Percentiles rank a stretch among this genome's conserved stretches.
Evolutionary conservation across 345 rosid genomes (phyloP).

Genomic region (Eutrema heterophyllum): DNA sequence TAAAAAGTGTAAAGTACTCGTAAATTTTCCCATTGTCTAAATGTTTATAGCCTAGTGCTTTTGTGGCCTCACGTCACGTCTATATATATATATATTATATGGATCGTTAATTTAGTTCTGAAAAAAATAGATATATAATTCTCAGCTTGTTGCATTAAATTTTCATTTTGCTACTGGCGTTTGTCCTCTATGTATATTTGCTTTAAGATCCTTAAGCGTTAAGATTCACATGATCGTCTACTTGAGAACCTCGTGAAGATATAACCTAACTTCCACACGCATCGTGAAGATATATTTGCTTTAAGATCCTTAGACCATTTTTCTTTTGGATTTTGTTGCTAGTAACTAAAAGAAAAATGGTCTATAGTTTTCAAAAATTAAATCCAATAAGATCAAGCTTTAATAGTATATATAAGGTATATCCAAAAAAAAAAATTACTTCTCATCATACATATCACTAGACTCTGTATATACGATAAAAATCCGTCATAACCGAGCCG

Average conservation of each 20-base stretch:
- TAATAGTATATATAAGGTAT: neutral
- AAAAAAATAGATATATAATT: neutral
- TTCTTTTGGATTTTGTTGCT: no score
- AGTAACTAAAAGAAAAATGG: neutral
- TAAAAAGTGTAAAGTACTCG: neutral
- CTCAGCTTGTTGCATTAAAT: neutral
- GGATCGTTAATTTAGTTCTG: neutral
- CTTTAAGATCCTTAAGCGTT: neutral
- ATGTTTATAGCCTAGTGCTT: neutral
- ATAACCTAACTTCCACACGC: constrained; percentile 20
- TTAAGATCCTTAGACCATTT: no score
- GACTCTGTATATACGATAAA: neutral
- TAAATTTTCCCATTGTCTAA: neutral
- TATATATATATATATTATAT: neutral
- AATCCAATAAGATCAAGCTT: neutral
- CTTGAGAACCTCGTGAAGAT: constrained; percentile 27
- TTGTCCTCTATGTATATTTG: neutral
- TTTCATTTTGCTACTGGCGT: neutral
- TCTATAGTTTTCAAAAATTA: neutral
- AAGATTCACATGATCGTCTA: constrained; percentile 29
- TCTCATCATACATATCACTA: neutral
- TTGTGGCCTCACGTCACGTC: neutral
- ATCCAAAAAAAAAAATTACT: neutral
- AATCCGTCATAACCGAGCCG: neutral
- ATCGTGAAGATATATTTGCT: no score